phyloP scores from a whole-genome alignment of 1,284 basidiomycete species.

The Ustilago shanxiensis region DNA sequence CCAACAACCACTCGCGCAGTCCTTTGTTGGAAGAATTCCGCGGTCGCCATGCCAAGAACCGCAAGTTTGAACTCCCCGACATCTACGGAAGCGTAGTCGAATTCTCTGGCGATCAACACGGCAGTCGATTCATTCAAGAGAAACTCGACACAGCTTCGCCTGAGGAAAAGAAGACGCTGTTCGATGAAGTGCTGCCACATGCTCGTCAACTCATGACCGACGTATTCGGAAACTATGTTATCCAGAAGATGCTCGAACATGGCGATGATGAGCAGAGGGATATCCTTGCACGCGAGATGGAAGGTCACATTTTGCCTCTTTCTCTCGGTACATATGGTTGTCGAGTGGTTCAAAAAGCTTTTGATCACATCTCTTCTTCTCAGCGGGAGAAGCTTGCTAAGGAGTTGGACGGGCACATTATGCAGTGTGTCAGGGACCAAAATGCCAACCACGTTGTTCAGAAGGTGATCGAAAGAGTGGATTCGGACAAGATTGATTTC shows the following conservation, averaged over 20 bases:
- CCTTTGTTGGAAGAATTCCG: conserved; percentile 64
- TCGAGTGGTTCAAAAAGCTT: conserved; percentile 72
- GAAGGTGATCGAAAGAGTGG: conserved; percentile 70
- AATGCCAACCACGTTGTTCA: conserved; percentile 92
- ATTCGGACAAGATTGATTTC: conserved; percentile 81
- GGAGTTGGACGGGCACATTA: conserved; percentile 84
- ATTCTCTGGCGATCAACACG: conserved; percentile 92
- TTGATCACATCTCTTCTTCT: conserved; percentile 74
- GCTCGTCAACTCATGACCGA: conserved; percentile 87
- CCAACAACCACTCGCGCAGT: conserved; percentile 23
- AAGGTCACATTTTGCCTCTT: conserved; percentile 82
- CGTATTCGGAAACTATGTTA: conserved; percentile 95
- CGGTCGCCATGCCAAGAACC: conserved; percentile 46
- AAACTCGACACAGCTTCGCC: conserved; percentile 77
- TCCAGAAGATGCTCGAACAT: conserved; percentile 94
- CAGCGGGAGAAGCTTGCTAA: conserved; percentile 61
- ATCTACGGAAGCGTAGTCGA: conserved; percentile 89
- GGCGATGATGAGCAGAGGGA: conserved; percentile 79
- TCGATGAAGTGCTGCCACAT: conserved; percentile 89
- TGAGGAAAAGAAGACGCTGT: conserved; percentile 75
- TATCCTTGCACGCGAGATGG: conserved; percentile 80
- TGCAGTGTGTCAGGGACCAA: conserved; percentile 89
- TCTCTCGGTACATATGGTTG: conserved; percentile 97
- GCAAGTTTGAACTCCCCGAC: conserved; percentile 75
- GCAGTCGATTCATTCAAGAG: conserved; percentile 76